Evolutionary conservation across 2,329 filamentous ascomycete genomes (phyloP), one percentile per base, ranked within the genome.

Genomic region (Penicillium sp.): DNA sequence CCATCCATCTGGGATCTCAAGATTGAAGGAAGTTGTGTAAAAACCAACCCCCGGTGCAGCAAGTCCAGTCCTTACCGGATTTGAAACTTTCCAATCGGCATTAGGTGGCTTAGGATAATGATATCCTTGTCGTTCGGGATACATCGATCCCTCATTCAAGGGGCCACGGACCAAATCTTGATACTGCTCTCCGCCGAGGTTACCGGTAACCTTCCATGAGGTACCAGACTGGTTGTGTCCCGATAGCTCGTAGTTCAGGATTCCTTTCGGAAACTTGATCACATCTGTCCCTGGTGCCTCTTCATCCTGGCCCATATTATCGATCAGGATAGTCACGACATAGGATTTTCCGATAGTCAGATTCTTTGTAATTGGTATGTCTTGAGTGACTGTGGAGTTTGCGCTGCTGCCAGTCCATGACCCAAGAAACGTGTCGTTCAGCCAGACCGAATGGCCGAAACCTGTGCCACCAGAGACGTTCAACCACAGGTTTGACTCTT

Each of bases 181-280:
- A 64, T 82, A 82, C 53, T 79, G 67, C 58, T 84, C 81, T 14
- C 81, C 82, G 4, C 79, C 79, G 0, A 83, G 71, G 55, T 83
- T 84, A 3, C 82, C 81, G 0, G 81, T 82, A 6, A 84, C 59
- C 59, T 82, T 83, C 81, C 81, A 84, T 2, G 60, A 61, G 6
- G 75, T 56, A 8, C 61, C 60, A 1, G 56, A 56, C 26, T 67
- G 62, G 0, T 69, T 66, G 18, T 66, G 58, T 33, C 75, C 70
- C 18, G 72, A 70, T 18, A 80, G 61, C n/a, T 60, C 52, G 20
- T 74, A 73, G 31, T 75, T 69, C 2, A 84, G 66, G 51, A 85
- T 78, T 9, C 82, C 82, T 15, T 81, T 76, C 0, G 82, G 82
- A 23, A 73, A 74, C 69, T 83, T 83, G 3, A 64, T 61, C 14